Conservation (phyloP, 805 yeast species). For the Candida piceae region DNA sequence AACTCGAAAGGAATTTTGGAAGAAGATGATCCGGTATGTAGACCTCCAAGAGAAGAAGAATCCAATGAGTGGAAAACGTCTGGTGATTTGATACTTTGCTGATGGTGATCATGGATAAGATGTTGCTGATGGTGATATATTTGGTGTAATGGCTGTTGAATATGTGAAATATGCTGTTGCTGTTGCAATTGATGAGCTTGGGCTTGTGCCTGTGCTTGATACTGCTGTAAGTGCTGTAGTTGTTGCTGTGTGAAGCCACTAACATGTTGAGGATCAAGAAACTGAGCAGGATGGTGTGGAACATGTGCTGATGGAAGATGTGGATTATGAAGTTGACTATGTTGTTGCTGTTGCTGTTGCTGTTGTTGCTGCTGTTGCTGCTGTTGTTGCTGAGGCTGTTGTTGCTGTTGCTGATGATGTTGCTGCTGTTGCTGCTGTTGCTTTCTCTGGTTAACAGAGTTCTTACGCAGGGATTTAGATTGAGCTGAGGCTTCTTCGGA, state of each 20-base stretch:
- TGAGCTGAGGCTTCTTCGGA: no score
- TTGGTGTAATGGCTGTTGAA: neutral
- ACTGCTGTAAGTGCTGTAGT: neutral
- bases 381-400: no score
- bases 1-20: neutral
- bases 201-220: no score
- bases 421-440: neutral
- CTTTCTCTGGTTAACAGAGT: no score
- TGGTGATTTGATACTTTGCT: no score
- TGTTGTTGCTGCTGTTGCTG: no score
- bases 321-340: neutral
- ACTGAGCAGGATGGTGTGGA: neutral
- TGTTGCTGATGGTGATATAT: no score
- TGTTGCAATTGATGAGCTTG: neutral
- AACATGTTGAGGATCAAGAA: no score
- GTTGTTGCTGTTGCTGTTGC: slow-evolving; percentile 3
- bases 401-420: slow-evolving; percentile 1
- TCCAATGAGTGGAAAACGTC: neutral
- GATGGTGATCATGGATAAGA: no score
- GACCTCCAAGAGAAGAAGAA: neutral
- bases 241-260: no score
- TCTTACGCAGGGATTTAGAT: no score
- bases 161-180: neutral
- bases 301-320: neutral
- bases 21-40: neutral